Conservation (phyloP, 345 rosid genomes). For the Eutrema heterophyllum region DNA sequence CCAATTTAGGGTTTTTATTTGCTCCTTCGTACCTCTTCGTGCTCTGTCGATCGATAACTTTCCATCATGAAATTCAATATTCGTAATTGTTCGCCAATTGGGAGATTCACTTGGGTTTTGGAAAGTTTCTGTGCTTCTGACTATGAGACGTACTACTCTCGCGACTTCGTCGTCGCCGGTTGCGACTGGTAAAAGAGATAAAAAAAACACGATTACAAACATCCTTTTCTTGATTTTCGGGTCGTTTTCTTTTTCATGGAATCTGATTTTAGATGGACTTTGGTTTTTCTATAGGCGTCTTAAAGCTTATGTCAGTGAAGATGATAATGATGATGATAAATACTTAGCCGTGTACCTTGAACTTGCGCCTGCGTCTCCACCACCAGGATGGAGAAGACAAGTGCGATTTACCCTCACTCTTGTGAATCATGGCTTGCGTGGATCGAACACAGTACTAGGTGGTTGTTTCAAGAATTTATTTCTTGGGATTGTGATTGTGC, state of each 20-base stretch:
- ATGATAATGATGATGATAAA: constrained; percentile 29
- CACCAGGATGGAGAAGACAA: constrained; percentile 53
- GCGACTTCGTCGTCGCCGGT: neutral
- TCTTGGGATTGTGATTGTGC: neutral
- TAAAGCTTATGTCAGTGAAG: constrained; percentile 52
- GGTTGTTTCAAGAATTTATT: neutral
- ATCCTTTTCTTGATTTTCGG: too few species aligned
- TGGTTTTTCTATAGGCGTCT: constrained; percentile 43
- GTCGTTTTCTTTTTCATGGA: too few species aligned
- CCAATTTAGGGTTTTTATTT: too few species aligned
- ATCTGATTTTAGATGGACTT: neutral
- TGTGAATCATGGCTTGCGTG: neutral
- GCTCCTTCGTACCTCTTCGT: too few species aligned
- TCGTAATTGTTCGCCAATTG: too few species aligned
- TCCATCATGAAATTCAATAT: too few species aligned
- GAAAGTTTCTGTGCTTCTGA: neutral
- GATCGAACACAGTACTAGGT: neutral
- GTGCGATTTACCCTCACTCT: constrained; percentile 50
- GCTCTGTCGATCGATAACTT: too few species aligned
- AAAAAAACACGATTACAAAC: too few species aligned
- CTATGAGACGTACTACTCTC: neutral
- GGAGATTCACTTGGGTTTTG: neutral
- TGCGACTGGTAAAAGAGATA: neutral
- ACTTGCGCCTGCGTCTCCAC: constrained; percentile 34
- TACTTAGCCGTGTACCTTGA: constrained; percentile 69